Conservation (phyloP, 1,284 basidiomycete species). For the Ceratobasidium sp. region DNA sequence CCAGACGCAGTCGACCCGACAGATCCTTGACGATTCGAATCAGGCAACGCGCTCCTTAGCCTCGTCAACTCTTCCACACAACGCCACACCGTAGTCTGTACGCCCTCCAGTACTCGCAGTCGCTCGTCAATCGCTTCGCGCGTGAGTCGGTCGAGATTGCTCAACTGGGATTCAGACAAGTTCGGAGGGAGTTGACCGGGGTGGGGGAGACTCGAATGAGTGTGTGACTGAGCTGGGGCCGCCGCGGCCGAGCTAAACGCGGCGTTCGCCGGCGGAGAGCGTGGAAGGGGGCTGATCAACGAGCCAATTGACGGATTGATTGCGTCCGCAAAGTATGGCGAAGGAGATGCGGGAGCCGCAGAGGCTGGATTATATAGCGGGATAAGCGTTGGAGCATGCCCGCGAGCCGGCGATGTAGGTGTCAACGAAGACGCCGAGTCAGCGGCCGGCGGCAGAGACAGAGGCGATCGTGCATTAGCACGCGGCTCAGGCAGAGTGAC, state of each 20-base stretch:
- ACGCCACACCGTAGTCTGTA: conserved; percentile 74
- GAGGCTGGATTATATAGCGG: conserved; percentile 64
- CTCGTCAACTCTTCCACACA: conserved; percentile 83
- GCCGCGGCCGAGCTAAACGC: conserved; percentile 42
- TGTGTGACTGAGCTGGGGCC: conserved; percentile 6
- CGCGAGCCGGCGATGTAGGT: conserved; percentile 13
- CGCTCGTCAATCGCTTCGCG: conserved; percentile 86
- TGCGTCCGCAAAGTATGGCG: conserved; percentile 29
- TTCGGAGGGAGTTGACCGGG: conserved; percentile 62
- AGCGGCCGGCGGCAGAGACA: background rate
- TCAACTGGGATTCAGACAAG: conserved; percentile 72
- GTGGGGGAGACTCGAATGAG: conserved; percentile 51
- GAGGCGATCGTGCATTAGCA: conserved; percentile 19
- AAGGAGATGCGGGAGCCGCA: background rate
- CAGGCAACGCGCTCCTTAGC: conserved; percentile 76
- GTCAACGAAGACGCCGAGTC: conserved; percentile 1
- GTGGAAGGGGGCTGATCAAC: conserved; percentile 19
- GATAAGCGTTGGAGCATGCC: conserved; percentile 64
- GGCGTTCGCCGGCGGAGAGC: conserved; percentile 34
- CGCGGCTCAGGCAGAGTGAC: conserved; percentile 11
- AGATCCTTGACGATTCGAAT: conserved; percentile 34
- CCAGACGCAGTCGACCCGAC: background rate
- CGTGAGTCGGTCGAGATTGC: conserved; percentile 71
- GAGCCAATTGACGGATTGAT: conserved; percentile 28
- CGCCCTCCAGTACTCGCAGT: conserved; percentile 77